Conservation (phyloP, 108 stramenopile genomes). For the Nitzschia inconspicua region DNA sequence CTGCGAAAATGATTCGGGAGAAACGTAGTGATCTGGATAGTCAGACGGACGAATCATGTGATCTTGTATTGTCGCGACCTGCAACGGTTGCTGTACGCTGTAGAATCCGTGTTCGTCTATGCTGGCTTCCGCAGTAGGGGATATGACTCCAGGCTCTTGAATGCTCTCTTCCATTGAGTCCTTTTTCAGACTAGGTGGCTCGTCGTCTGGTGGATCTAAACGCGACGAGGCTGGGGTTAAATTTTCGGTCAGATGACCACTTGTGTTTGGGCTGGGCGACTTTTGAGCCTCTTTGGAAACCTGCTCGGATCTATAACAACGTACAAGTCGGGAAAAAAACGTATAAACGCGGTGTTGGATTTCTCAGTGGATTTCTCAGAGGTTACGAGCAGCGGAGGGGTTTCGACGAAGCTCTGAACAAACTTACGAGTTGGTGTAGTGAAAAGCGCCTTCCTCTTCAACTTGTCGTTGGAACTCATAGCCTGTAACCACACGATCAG, state of each 20-base stretch:
- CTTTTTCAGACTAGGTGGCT: slow-evolving; percentile 47
- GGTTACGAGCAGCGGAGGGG: not conserved
- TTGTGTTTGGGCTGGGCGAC: not conserved
- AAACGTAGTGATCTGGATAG: not conserved
- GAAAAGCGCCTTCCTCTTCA: slow-evolving; percentile 41
- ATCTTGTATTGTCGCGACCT: not conserved
- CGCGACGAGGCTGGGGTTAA: not conserved
- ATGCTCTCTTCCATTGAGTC: slow-evolving; percentile 14
- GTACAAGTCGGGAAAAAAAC: not conserved
- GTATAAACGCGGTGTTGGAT: too few relatives aligned
- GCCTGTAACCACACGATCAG: too few relatives aligned
- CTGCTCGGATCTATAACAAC: not conserved
- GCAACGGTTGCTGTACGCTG: not conserved
- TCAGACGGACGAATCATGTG: not conserved
- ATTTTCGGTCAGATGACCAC: not conserved
- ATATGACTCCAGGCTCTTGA: slow-evolving; percentile 1
- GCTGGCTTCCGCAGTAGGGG: not conserved
- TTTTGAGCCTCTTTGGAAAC: not conserved
- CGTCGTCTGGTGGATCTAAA: slow-evolving; percentile 53
- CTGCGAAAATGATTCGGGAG: slow-evolving; percentile 8
- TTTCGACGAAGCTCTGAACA: not conserved
- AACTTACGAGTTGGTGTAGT: slow-evolving; percentile 25
- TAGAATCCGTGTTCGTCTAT: slow-evolving; percentile 14
- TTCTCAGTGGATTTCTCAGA: too few relatives aligned
- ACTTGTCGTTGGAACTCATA: slow-evolving; percentile 17